Conservation (phyloP, 345 rosid species). For the Clausena lansium region DNA sequence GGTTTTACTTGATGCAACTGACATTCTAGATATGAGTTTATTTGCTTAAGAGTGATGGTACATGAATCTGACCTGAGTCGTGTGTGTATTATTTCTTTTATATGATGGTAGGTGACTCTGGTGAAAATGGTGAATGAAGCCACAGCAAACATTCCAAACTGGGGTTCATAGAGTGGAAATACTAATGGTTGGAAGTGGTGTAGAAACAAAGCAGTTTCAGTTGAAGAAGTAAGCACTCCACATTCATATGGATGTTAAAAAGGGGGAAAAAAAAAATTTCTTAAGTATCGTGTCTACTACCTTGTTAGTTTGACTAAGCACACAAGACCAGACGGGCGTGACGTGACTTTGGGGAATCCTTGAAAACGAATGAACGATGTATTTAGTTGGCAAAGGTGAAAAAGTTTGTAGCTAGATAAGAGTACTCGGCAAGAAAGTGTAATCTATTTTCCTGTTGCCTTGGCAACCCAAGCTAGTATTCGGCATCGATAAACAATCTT, state of each 20-base stretch:
- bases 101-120: conserved; percentile 66
- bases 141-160: conserved; percentile 78
- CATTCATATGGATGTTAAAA: not conserved
- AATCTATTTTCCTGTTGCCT: no score
- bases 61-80: no score
- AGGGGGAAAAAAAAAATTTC: not conserved
- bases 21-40: no score
- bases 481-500: not conserved
- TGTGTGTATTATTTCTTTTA: no score
- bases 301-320: not conserved
- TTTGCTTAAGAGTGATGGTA: no score
- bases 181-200: not conserved
- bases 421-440: no score
- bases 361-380: not conserved
- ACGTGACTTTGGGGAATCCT: not conserved
- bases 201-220: not conserved
- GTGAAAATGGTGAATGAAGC: conserved; percentile 96
- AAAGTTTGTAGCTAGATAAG: not conserved
- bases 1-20: no score
- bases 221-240: not conserved
- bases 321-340: not conserved
- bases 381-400: not conserved
- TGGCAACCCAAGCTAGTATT: not conserved
- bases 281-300: no score
- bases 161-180: conserved; percentile 42